Base-by-base conservation (phyloP, 139 green algal species). In the Haematococcus sp. region DNA sequence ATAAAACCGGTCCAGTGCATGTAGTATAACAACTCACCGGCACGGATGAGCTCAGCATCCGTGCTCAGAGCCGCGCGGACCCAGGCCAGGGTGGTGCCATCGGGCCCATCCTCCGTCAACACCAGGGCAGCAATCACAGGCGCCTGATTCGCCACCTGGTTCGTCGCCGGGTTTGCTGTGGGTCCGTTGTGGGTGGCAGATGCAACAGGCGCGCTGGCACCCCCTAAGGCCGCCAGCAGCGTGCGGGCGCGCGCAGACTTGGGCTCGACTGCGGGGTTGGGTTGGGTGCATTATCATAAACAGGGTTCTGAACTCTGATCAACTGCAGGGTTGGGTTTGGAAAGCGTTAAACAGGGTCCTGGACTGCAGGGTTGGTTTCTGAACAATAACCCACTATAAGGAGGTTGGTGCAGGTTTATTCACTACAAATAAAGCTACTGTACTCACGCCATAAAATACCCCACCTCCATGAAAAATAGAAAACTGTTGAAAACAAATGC, bases 11-110 rank as follows among this genome's bases (percentile, higher is more conserved):
- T 13, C 22, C 17, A 15, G 16, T 17, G 30, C 25, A 22, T 63
- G 35, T 32, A 75, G n/a, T 46, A 22, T 4, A n/a, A 25, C 0
- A 34, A 28, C 77, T 60, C 78, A 65, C 79, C 83, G 68, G 83
- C 76, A 15, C 71, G 54, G 17, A 88, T 70, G 13, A 88, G 73
- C 63, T 84, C 83, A 31, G 71, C 69, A 56, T 85, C 76, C 4
- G 69, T 67, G 1, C 63, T 76, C 34, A 86, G n/a, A 5, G 70
- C 70, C 2, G 79, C 83, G 11, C 83, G 64, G 22, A 83, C 46
- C 35, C 49, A 79, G 22, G 83, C 71, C 15, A 88, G 59, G 1
- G 63, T 55, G 1, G 76, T 75, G 1, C 31, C 28, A 46, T 88
- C 83, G 2, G 83, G 83, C 2, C 83, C 83, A 2, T 23, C 0